Evolutionary conservation across 768 basidiomycete species (phyloP).

Genomic region (Boletus rufocinnamomeus): DNA sequence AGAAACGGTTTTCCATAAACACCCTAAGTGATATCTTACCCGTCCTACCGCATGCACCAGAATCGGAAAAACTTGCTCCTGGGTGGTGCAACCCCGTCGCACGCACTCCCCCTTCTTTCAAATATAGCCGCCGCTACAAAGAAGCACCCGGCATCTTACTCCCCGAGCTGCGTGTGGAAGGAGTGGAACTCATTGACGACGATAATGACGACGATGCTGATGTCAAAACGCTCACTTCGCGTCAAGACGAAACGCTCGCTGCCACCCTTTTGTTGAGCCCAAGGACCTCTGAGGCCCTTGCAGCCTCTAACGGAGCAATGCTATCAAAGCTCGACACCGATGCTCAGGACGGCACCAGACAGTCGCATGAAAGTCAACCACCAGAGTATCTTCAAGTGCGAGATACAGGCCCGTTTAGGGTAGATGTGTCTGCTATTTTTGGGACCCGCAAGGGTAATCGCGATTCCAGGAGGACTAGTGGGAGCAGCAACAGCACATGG

Average conservation of each 20-base stretch:
- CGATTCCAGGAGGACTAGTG: constrained; percentile 26
- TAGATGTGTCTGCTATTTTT: constrained; percentile 41
- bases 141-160: constrained; percentile 20
- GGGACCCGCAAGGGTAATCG: constrained; percentile 18
- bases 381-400: constrained; percentile 39
- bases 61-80: constrained; percentile 37
- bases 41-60: constrained; percentile 20
- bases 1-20: constrained; percentile 32
- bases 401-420: constrained; percentile 47
- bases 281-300: constrained; percentile 39
- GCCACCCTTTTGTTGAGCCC: constrained; percentile 49
- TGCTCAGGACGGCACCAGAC: constrained; percentile 9
- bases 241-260: constrained; percentile 38
- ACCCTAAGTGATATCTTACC: constrained; percentile 24
- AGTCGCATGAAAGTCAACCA: constrained; percentile 6
- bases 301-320: constrained; percentile 1
- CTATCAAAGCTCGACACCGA: constrained; percentile 6
- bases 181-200: constrained; percentile 19
- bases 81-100: constrained; percentile 33
- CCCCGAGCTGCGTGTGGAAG: constrained; percentile 22
- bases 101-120: constrained; percentile 19
- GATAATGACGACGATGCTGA: constrained; percentile 31
- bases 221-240: constrained; percentile 33
- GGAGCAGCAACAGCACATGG: constrained; percentile 30
- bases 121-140: constrained; percentile 3